These are phyloP conservation scores for Alternaria gaisen DNA, from an alignment of 2,329 filamentous ascomycete genomes.

Conservation along the genomic window DNA sequence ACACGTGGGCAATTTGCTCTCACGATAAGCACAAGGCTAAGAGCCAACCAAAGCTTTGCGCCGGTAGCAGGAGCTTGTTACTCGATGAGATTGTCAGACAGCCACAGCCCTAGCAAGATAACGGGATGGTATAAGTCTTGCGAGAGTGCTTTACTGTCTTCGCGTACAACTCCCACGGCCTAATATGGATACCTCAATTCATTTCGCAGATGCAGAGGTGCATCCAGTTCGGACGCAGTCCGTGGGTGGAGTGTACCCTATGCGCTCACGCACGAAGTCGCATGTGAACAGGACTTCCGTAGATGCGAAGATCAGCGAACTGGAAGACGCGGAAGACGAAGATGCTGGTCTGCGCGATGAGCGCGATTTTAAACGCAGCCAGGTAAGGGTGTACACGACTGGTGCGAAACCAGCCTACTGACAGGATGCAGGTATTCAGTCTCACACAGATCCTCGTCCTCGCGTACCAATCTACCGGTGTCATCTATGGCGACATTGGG, in stretches of 20 bases:
- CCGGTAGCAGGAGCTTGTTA: constrained; percentile 26
- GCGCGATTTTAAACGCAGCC: constrained; percentile 42
- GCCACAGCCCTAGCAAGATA: constrained; percentile 19
- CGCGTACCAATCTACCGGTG: constrained; percentile 71
- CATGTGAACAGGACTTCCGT: constrained; percentile 54
- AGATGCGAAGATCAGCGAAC: constrained; percentile 67
- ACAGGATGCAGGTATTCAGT: constrained; percentile 38
- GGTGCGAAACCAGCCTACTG: constrained; percentile 11
- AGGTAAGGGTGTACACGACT: constrained; percentile 26
- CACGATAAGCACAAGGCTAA: constrained; percentile 29
- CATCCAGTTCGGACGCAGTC: constrained; percentile 20
- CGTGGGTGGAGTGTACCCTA: constrained; percentile 37
- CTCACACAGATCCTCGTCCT: constrained; percentile 37
- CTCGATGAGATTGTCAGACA: constrained; percentile 30
- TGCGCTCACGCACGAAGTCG: constrained; percentile 32
- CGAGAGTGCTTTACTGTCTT: constrained; percentile 14
- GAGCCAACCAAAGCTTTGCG: constrained; percentile 30
- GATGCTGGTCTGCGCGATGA: constrained; percentile 45
- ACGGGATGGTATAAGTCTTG: constrained; percentile 21
- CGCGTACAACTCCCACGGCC: constrained; percentile 1
- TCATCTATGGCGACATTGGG: constrained; percentile 76
- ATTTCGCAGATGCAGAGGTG: constrained; percentile 27
- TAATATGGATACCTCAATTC: constrained; percentile 37
- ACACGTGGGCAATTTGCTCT: constrained; percentile 21
- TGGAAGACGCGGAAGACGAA: constrained; percentile 41